A percentile compares a stretch with the other conserved stretches of the same genome.
phyloP scores from a whole-genome alignment of 768 basidiomycete species.

The Chalciporus chontae region DNA sequence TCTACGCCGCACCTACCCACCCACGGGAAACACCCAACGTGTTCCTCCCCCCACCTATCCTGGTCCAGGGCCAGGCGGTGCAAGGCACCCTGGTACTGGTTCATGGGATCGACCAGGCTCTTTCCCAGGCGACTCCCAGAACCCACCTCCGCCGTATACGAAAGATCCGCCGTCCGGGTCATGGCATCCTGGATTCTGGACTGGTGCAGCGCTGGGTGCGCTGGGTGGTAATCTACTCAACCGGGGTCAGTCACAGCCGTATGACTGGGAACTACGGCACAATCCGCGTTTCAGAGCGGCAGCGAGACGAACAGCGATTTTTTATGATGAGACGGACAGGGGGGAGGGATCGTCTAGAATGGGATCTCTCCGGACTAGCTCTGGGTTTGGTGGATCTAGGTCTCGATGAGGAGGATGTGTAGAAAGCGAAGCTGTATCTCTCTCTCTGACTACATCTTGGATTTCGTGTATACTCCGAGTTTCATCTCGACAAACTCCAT shows the following conservation, averaged over 20 bases:
- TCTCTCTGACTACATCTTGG: background rate
- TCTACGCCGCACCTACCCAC: slow-evolving; percentile 30
- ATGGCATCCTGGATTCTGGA: slow-evolving; percentile 81
- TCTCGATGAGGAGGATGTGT: slow-evolving; percentile 46
- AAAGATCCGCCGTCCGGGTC: slow-evolving; percentile 32
- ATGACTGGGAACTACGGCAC: slow-evolving; percentile 58
- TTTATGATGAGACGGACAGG: slow-evolving; percentile 42
- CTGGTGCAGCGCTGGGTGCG: slow-evolving; percentile 73
- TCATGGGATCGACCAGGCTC: slow-evolving; percentile 30
- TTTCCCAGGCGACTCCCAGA: slow-evolving; percentile 52
- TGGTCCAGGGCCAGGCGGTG: slow-evolving; percentile 6
- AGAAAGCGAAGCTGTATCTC: background rate
- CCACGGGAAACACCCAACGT: slow-evolving; percentile 30
- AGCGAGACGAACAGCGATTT: slow-evolving; percentile 23
- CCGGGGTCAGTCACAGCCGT: slow-evolving; percentile 33
- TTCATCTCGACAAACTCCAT: background rate
- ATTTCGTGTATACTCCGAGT: background rate
- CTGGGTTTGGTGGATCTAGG: slow-evolving; percentile 75
- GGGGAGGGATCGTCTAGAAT: slow-evolving; percentile 68
- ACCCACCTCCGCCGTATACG: slow-evolving; percentile 58
- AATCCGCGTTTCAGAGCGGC: slow-evolving; percentile 26
- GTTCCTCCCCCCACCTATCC: slow-evolving; percentile 30
- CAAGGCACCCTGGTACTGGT: slow-evolving; percentile 17
- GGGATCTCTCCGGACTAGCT: slow-evolving; percentile 71
- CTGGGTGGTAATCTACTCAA: slow-evolving; percentile 59